These are phyloP conservation scores for Cystobasidium slooffiae DNA, from an alignment of 1,284 basidiomycete genomes.

Conservation along the genomic window DNA sequence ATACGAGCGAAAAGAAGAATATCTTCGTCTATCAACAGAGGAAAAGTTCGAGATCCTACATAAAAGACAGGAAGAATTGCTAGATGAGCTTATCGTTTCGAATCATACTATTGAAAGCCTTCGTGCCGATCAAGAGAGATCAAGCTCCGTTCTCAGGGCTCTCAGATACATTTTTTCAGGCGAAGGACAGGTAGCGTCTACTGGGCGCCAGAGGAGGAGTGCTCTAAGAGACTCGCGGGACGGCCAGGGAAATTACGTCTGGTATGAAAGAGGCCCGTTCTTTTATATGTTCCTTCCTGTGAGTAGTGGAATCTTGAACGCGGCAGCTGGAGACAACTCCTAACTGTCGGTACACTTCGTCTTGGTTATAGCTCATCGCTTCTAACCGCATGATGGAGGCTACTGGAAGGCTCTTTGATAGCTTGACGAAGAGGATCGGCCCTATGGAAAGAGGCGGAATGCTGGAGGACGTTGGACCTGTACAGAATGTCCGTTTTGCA, in stretches of 20 bases:
- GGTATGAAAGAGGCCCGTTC: constrained; percentile 42
- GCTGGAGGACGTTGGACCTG: constrained; percentile 9
- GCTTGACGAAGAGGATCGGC: constrained; percentile 30
- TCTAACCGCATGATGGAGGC: constrained; percentile 37
- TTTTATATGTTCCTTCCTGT: constrained; percentile 44
- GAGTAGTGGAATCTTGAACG: not conserved
- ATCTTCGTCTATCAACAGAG: constrained; percentile 44
- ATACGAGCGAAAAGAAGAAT: constrained; percentile 49
- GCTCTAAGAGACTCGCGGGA: not conserved
- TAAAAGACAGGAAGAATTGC: constrained; percentile 38
- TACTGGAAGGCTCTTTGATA: constrained; percentile 37
- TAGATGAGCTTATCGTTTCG: constrained; percentile 24
- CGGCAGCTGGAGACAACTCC: no score
- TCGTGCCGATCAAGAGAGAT: constrained; percentile 24
- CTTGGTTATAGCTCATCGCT: constrained; percentile 33
- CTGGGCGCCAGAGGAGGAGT: not conserved
- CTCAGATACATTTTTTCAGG: constrained; percentile 39
- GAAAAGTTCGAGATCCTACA: constrained; percentile 48
- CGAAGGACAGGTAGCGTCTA: constrained; percentile 6
- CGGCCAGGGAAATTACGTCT: constrained; percentile 1
- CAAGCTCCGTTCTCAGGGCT: constrained; percentile 18
- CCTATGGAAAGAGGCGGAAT: constrained; percentile 34
- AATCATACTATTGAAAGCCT: constrained; percentile 30
- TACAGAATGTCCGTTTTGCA: not conserved
- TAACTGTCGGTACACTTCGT: not conserved